Base-by-base conservation (phyloP, 371 early-diverging fungal genomes). In the Fennellomyces sp. region DNA sequence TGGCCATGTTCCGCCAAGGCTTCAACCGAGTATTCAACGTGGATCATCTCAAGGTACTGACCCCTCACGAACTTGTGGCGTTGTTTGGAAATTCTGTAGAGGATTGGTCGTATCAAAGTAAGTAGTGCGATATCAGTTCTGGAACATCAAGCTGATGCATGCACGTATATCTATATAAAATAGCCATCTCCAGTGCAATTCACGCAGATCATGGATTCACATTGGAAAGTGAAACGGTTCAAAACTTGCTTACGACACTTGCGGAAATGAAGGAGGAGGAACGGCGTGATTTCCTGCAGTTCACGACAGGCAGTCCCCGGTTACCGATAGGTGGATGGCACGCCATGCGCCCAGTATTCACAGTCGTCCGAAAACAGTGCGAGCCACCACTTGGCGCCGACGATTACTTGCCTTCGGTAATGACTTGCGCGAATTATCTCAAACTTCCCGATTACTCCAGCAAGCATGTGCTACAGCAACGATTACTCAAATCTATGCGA, bases 391-490 rank as follows among this genome's bases (percentile, higher is more conserved):
- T 80, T 29, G 74, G 65, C 21, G 73, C 91, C 0, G 92, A 94
- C 64, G 85, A 86, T 50, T 90, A 87, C 55, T 68, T 94, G 61
- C 95, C 94, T 10, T 86, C 86, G 29, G 94, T 94, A 26, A 95
- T 94, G 94, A 95, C 95, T 1, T 95, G 95, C 60, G 89, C 83
- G 52, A 93, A 95, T 58, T 92, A 92, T 60, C 79, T 95, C 59
- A 95, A 95, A 71, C 76, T 94, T 54, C 94, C 94, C 15, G 83
- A 82, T 25, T 95, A 94, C 68, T 81, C 88, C 13, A 61, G 66
- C 42, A 68, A 75, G 49, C 87, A 81, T 10, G 72, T 90, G 0
- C 72, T 92, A 70, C 70, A 71, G 28, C 68, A 71, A 51, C 73
- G 85, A 65, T 82, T 93, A 68, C 62, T 67, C 48, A 75, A 82